Base-by-base conservation (phyloP, 164 flowering plant genomes). In the Macadamia tetraphylla region DNA sequence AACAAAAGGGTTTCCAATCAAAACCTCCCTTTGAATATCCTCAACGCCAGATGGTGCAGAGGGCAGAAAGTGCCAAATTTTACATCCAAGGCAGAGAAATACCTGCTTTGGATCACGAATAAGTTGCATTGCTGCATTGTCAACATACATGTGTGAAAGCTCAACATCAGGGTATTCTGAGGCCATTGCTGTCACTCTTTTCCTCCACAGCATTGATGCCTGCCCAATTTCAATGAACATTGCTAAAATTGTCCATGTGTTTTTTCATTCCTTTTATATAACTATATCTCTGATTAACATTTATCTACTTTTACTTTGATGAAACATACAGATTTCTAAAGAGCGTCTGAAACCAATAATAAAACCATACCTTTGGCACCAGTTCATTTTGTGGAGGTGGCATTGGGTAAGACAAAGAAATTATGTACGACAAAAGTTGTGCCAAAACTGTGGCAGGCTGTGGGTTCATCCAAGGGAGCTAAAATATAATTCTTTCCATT, bases 81-180 rank as follows among this genome's bases (percentile, higher is more conserved):
- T 15, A 10, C 40, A 35, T 35, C 23, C 23, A 2, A 31, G 35
- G 35, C 23, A 11, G 29, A 46, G 62, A 35, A 23, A 70, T 53
- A 94, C 98, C 97, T 94, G 98, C 79, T 88, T 92, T 51, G 98
- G 98, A 80, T 87, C 75, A 52, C 97, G 95, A 74, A 94, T 85
- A 69, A 94, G 92, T 77, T 94, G 98, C 98, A 94, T 94, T 57
- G 97, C 92, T 29, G 98, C 98, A 83, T 94, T 94, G 77, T 94
- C 98, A 66, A 92, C 96, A 77, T 94, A 94, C 98, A 94, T 94
- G 81, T 94, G 97, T 18, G 95, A 83, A 60, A 94, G 90, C 78
- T 92, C 97, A 69, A 94, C 78, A 76, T 94, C 98, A 65, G 98
- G 95, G 78, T 85, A 94, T 62, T 94, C 95, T 6, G 78, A 74